These are phyloP conservation scores for Tarenaya hassleriana DNA, from an alignment of 345 rosid species.

Conservation along the genomic window DNA sequence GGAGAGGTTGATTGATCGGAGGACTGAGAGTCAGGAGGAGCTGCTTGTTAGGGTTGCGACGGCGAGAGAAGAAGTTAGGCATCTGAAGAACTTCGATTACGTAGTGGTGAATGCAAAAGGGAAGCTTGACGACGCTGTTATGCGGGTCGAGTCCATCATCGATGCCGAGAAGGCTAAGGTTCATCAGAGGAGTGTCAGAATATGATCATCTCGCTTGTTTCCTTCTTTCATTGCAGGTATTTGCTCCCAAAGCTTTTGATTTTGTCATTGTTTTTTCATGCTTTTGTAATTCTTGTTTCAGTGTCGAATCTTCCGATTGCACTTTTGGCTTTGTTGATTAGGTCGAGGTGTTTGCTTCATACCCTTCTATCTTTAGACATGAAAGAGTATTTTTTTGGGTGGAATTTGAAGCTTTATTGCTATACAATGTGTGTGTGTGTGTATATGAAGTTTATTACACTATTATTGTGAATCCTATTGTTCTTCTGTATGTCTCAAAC, in stretches of 20 bases:
- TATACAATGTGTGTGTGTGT: too few relatives aligned
- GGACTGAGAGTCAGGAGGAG: slow-evolving; percentile 70
- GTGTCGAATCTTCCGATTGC: too few relatives aligned
- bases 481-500: too few relatives aligned
- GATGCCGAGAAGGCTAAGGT: slow-evolving; percentile 96
- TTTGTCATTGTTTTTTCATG: slow-evolving; percentile 9
- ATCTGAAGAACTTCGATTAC: slow-evolving; percentile 61
- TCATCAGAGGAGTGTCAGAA: slow-evolving; percentile 49
- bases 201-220: slow-evolving; percentile 28
- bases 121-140: slow-evolving; percentile 65
- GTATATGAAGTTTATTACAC: too few relatives aligned
- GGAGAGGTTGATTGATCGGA: slow-evolving; percentile 75
- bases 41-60: slow-evolving; percentile 75
- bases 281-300: too few relatives aligned
- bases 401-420: too few relatives aligned
- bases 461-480: too few relatives aligned
- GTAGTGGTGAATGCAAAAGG: slow-evolving; percentile 81
- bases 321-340: too few relatives aligned
- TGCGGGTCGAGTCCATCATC: slow-evolving; percentile 56
- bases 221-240: slow-evolving; percentile 5
- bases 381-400: too few relatives aligned
- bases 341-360: too few relatives aligned
- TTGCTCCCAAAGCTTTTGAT: not conserved
- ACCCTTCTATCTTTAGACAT: too few relatives aligned
- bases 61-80: slow-evolving; percentile 79